These are phyloP conservation scores for Amphirosellinia nigrospora DNA, from an alignment of 495 filamentous ascomycete species.

Conservation along the genomic window DNA sequence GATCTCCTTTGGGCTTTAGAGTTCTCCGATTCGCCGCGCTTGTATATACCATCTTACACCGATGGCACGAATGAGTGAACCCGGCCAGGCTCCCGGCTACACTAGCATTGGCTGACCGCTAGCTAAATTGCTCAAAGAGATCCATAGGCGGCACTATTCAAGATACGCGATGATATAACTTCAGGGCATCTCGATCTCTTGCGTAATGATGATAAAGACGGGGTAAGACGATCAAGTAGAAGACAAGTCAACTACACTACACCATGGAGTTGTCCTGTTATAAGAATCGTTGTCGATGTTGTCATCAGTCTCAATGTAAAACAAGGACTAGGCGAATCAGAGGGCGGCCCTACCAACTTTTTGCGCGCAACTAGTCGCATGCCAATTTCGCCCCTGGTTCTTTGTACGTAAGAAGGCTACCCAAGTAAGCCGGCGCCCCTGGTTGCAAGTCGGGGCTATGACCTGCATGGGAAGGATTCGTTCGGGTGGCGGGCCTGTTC, in stretches of 20 bases:
- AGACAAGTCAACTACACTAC: no score
- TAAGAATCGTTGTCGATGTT: slow-evolving; percentile 3
- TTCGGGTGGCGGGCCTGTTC: slow-evolving; percentile 22
- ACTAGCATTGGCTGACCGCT: background rate
- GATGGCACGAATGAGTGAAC: background rate
- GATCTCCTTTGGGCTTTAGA: background rate
- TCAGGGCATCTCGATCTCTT: slow-evolving; percentile 3
- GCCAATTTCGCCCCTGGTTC: slow-evolving; percentile 7
- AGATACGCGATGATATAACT: background rate
- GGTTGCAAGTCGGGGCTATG: slow-evolving; percentile 8
- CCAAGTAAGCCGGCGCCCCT: background rate
- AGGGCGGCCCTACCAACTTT: background rate
- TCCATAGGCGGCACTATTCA: background rate
- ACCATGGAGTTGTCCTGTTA: background rate
- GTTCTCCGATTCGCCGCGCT: background rate
- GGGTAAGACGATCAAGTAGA: background rate
- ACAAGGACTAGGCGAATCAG: background rate
- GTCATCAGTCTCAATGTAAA: slow-evolving; percentile 8
- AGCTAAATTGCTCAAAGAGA: background rate
- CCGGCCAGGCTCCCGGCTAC: background rate
- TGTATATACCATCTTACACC: background rate
- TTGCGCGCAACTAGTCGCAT: background rate
- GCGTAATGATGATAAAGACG: slow-evolving; percentile 7
- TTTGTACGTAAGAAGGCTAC: slow-evolving; percentile 12
- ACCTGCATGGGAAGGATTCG: slow-evolving; percentile 20